Base-by-base conservation (phyloP, 1,284 basidiomycete species). In the Trametes versicolor region DNA sequence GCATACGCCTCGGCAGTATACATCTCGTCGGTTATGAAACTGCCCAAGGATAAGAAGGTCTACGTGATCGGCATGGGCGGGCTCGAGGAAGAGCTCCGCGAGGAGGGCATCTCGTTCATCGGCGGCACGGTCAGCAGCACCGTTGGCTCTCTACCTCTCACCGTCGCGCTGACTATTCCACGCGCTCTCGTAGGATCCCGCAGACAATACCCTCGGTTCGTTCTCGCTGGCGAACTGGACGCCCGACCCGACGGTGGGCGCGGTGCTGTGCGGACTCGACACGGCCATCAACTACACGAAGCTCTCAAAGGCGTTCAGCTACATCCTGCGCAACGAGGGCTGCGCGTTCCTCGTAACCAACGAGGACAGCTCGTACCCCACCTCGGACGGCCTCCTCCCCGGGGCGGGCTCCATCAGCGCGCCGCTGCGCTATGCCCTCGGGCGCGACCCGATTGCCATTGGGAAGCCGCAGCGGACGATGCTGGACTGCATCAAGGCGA, bases 1-100 rank as follows among this genome's bases (percentile, higher is more conserved):
- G 96, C 96, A 2, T 98, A 94, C 75, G 96, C 97, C 4, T 87
- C 96, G 7, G 97, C 97, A 2, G 92, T 97, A 12, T 99, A 99
- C 79, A 81, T 99, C 27, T 96, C 95, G 2, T 88, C 93, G 48
- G 92, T 98, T 21, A 83, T 98, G 71, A 92, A 95, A 69, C 85
- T 98, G 67, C 95, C 94, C 12, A 92, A 92, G 71, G 88, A 95
- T 77, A 95, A 98, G 81, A 96, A 94, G 77, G 97, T 98, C 8
- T 99, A 97, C 78, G 94, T 99, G 15, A 92, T 99, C 63, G 98
- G 98, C 2, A 94, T 96, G 89, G 78, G 84, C 48, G 97, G 97
- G 0, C 82, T 99, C 48, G 97, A 99, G 78, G 94, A 99, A 72
- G 98, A 99, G 80, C 83, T 99, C 54, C 85, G 81, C 27, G 87